Base-by-base conservation (phyloP, 495 filamentous ascomycete genomes). In the Annulohypoxylon nitens region DNA sequence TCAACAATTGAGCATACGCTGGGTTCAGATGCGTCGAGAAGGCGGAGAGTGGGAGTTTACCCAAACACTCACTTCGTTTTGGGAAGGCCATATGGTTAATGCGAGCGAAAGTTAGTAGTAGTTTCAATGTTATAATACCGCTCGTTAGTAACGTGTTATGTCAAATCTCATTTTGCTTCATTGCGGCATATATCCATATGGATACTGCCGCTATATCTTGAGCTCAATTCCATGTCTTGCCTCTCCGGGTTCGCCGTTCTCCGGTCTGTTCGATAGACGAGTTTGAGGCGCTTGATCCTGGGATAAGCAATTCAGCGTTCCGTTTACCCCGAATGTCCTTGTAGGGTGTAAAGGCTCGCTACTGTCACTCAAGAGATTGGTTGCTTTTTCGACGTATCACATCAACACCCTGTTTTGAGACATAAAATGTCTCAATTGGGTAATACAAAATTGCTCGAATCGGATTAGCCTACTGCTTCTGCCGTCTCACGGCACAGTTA, bases 1-100 rank as follows among this genome's bases (percentile, higher is more conserved):
- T 78, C 61, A 78, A 78, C 36, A 23, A 26, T 30, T 74, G 14
- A 69, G 20, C 11, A 30, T 16, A 16, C 39, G 18, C 16, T 41
- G 50, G 47, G 16, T 51, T 50, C 1, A 53, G 33, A 37, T 18
- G 61, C 14, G 11, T 4, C 4, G n/a, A 18, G 34, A 14, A 34
- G 30, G 11, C 37, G 11, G 25, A 45, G 43, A 41, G 25, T 39
- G 59, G 70, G 48, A 66, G 34, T 50, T 50, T 50, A 33, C 20
- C 47, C 2, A 57, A 50, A 25, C 26, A 45, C 18, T 30, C 60
- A 53, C 54, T 61, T 55, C 14, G 39, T 60, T 43, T 33, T 30
- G 48, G 71, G 54, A 20, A 59, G 71, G 64, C 47, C 2, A n/a
- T 69, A 11, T 39, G 53, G 23, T 69, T 50, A 74, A 36, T 26